Evolutionary conservation across 2,329 filamentous ascomycete species (phyloP).

Genomic region (Diaporthe batatas): DNA sequence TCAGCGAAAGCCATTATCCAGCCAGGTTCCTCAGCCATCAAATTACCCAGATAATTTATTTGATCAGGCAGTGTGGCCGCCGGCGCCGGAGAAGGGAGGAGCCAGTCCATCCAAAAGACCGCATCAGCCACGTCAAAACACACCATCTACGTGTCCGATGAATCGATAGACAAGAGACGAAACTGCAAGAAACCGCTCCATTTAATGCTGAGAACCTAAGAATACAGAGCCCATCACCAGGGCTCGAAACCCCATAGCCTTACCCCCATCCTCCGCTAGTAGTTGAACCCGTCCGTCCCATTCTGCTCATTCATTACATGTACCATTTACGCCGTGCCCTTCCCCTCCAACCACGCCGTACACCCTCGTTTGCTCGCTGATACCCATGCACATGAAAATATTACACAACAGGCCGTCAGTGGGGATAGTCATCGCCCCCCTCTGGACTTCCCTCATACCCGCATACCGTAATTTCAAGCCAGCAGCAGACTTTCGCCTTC

Average conservation of each 20-base stretch:
- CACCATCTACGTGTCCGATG: not conserved
- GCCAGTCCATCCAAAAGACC: too few species aligned
- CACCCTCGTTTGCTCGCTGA: not conserved
- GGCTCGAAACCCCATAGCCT: not conserved
- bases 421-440: not conserved
- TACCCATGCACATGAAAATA: not conserved
- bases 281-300: not conserved
- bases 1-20: not conserved
- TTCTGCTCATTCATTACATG: conserved; percentile 7
- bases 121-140: too few species aligned
- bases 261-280: too few species aligned
- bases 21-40: not conserved
- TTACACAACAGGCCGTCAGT: not conserved
- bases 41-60: not conserved
- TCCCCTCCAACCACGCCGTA: not conserved
- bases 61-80: not conserved
- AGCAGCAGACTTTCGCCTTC: not conserved
- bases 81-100: too few species aligned
- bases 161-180: too few species aligned
- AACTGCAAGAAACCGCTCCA: not conserved
- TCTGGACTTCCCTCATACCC: not conserved
- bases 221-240: not conserved
- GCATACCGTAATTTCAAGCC: not conserved
- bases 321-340: conserved; percentile 1
- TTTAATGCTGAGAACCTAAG: not conserved